Evolutionary conservation across 2,329 filamentous ascomycete genomes (phyloP).

Genomic region (Falciphora oryzae): DNA sequence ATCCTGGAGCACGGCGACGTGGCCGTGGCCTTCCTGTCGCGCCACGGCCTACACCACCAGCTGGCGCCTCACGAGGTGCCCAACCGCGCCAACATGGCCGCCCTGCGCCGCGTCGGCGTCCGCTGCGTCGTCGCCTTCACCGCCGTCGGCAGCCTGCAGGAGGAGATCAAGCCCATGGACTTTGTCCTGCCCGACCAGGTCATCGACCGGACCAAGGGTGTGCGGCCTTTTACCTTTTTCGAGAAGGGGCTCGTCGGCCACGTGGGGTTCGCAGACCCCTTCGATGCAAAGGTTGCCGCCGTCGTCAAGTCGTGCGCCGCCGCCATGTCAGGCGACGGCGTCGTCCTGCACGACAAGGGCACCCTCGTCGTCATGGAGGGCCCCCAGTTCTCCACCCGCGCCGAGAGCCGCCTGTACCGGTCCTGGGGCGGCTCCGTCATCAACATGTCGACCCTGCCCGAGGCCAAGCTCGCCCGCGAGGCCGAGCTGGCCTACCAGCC

Average conservation of each 20-base stretch:
- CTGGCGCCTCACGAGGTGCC: constrained; percentile 93
- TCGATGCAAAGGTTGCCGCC: constrained; percentile 71
- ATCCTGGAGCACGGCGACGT: constrained; percentile 83
- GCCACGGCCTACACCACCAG: constrained; percentile 85
- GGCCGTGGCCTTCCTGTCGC: constrained; percentile 86
- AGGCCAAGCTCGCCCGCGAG: constrained; percentile 93
- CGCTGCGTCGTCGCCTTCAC: constrained; percentile 90
- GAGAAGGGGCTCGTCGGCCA: constrained; percentile 88
- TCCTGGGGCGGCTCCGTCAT: constrained; percentile 90
- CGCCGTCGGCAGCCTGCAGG: constrained; percentile 86
- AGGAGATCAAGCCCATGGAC: constrained; percentile 91
- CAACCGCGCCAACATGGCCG: constrained; percentile 92
- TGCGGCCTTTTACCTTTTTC: constrained; percentile 94
- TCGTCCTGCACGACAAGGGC: constrained; percentile 76
- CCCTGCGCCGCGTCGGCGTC: constrained; percentile 84
- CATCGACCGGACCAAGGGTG: constrained; percentile 94
- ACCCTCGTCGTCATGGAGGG: constrained; percentile 96
- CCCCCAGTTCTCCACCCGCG: constrained; percentile 95
- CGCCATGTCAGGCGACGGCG: constrained; percentile 73
- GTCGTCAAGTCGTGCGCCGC: constrained; percentile 73
- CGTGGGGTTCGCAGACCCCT: constrained; percentile 92
- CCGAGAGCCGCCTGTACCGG: constrained; percentile 93
- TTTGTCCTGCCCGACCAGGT: constrained; percentile 95
- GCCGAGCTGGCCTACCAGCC: constrained; percentile 96
- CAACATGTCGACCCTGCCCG: constrained; percentile 95